These are phyloP conservation scores for Pyrus pyrifolia DNA, from an alignment of 306 rosid species.

Conservation along the genomic window DNA sequence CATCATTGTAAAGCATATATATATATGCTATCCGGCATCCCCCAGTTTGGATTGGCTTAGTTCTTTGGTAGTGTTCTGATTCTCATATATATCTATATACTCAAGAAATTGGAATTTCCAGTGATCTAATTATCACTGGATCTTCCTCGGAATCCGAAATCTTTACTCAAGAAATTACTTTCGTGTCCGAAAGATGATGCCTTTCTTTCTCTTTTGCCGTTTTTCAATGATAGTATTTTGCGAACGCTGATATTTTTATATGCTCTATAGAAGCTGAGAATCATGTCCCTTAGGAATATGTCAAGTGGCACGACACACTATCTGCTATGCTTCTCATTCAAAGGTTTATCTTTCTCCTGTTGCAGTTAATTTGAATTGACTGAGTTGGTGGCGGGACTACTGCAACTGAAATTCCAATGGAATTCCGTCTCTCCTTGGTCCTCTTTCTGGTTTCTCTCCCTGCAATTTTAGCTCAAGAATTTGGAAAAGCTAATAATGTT, in stretches of 20 bases:
- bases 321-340: slow-evolving; percentile 11
- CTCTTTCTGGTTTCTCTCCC: slow-evolving; percentile 45
- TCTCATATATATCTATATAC: not conserved
- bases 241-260: not conserved
- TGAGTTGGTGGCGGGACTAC: slow-evolving; percentile 21
- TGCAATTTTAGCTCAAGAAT: slow-evolving; percentile 37
- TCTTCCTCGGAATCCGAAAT: not conserved
- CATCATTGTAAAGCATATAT: not conserved
- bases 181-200: not conserved
- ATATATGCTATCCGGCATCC: not conserved
- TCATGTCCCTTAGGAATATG: slow-evolving; percentile 2
- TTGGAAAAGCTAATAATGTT: slow-evolving; percentile 23
- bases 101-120: not conserved
- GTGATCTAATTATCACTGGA: not conserved
- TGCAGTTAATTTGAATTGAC: slow-evolving; percentile 32
- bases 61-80: not conserved
- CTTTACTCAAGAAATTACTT: not conserved
- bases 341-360: not conserved
- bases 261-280: not conserved
- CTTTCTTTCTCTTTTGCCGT: not conserved
- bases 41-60: not conserved
- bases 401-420: slow-evolving; percentile 42
- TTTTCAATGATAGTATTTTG: not conserved
- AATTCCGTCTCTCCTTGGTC: slow-evolving; percentile 35
- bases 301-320: not conserved